phyloP scores from a whole-genome alignment of 139 green algal genomes.

The Raphidocelis subcapitata region DNA sequence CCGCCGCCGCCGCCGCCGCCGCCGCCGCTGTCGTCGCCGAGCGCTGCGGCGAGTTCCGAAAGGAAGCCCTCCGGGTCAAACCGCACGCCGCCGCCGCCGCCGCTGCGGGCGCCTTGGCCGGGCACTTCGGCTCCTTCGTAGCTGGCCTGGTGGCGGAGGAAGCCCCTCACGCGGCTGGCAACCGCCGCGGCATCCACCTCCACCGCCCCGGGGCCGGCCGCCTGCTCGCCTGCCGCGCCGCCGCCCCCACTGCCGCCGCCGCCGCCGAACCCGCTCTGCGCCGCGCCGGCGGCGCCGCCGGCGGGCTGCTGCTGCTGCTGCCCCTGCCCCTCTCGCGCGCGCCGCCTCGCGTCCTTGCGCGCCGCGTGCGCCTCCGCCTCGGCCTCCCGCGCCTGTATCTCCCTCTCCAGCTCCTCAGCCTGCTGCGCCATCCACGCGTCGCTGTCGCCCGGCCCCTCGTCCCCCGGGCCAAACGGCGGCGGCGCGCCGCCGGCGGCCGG shows the following conservation, averaged over 20 bases:
- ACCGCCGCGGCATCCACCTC: conserved; percentile 50
- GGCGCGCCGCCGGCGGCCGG: conserved; percentile 37
- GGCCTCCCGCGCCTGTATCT: conserved; percentile 36
- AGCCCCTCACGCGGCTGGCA: conserved; percentile 37
- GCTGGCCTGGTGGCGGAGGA: conserved; percentile 42
- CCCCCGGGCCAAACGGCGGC: neutral
- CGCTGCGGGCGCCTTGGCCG: conserved; percentile 2
- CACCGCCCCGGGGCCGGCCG: neutral
- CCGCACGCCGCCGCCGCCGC: neutral
- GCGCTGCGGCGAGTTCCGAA: conserved; percentile 32
- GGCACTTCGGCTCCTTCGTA: conserved; percentile 53
- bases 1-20: neutral
- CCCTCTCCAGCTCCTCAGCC: conserved; percentile 41
- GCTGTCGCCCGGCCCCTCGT: conserved; percentile 25
- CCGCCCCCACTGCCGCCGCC: no score
- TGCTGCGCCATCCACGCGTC: conserved; percentile 48
- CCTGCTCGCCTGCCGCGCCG: neutral
- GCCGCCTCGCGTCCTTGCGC: neutral
- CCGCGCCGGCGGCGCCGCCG: no score
- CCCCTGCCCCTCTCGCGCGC: neutral
- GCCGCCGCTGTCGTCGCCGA: conserved; percentile 1
- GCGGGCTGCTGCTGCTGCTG: no score
- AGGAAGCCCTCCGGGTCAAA: conserved; percentile 40
- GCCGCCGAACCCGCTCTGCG: no score
- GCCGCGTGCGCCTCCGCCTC: neutral